Conservation (phyloP, 139 green algal species). For the Chara braunii region DNA sequence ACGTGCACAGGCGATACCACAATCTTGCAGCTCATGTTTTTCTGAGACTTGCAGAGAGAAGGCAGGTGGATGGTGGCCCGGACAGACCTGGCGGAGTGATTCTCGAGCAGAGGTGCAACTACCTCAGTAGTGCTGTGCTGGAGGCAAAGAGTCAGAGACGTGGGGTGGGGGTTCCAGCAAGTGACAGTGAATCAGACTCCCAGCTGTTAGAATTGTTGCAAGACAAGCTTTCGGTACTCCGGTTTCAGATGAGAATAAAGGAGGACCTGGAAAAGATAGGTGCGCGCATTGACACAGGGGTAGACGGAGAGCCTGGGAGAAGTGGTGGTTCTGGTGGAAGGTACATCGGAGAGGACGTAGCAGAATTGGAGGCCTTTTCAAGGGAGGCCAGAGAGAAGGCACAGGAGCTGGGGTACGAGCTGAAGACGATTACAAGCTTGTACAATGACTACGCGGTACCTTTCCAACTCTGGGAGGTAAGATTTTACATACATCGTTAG, state of each 20-base stretch:
- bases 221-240: slow-evolving; percentile 36
- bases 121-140: slow-evolving; percentile 31
- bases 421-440: slow-evolving; percentile 22
- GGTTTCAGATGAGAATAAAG: slow-evolving; percentile 27
- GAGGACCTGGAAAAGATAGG: slow-evolving; percentile 1
- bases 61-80: slow-evolving; percentile 22
- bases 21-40: slow-evolving; percentile 23
- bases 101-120: slow-evolving; percentile 27
- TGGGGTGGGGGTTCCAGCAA: slow-evolving; percentile 1
- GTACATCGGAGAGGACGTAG: background rate
- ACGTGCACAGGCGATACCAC: slow-evolving; percentile 11
- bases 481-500: background rate
- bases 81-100: slow-evolving; percentile 6
- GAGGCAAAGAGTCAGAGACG: slow-evolving; percentile 26
- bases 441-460: slow-evolving; percentile 39
- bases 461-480: slow-evolving; percentile 31
- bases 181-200: background rate
- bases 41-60: slow-evolving; percentile 22
- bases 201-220: slow-evolving; percentile 13
- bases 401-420: slow-evolving; percentile 11
- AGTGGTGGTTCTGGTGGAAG: too few relatives aligned
- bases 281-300: too few relatives aligned
- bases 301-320: too few relatives aligned
- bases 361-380: background rate
- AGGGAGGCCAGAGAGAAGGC: background rate